A percentile compares a stretch with the other conserved stretches of the same genome.
These are phyloP conservation scores for Schizochytrium sp. DNA, from an alignment of 108 stramenopile genomes.

Conservation along the genomic window DNA sequence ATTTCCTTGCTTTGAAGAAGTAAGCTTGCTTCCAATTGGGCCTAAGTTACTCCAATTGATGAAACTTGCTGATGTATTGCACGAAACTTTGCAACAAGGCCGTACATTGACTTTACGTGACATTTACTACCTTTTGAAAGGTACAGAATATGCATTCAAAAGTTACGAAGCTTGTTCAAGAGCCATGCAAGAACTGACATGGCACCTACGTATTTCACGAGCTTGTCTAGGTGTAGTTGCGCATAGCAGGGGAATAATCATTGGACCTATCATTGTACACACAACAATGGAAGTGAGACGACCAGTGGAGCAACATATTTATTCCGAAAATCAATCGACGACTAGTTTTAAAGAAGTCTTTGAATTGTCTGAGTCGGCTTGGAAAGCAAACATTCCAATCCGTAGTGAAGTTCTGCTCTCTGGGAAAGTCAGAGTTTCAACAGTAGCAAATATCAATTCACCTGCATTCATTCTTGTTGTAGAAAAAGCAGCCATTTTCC, in stretches of 20 bases:
- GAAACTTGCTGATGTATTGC: neutral
- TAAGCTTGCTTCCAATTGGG: neutral
- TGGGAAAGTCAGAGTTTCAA: neutral
- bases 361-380: neutral
- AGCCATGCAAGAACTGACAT: neutral
- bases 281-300: too few species aligned
- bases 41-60: neutral
- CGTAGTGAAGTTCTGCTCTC: neutral
- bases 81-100: neutral
- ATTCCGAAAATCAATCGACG: neutral
- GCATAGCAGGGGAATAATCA: neutral
- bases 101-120: neutral
- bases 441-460: neutral
- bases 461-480: slow-evolving; percentile 14
- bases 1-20: neutral
- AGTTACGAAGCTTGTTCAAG: neutral
- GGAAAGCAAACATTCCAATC: neutral
- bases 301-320: too few species aligned
- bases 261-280: neutral
- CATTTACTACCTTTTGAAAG: slow-evolving; percentile 17
- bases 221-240: neutral
- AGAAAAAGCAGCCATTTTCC: slow-evolving; percentile 30
- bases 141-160: neutral
- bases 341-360: neutral
- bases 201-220: neutral